Percentiles rank a stretch among this genome's conserved stretches.
Conservation (phyloP, 2,329 filamentous ascomycete genomes). For the Fusarium oligoseptatum region DNA sequence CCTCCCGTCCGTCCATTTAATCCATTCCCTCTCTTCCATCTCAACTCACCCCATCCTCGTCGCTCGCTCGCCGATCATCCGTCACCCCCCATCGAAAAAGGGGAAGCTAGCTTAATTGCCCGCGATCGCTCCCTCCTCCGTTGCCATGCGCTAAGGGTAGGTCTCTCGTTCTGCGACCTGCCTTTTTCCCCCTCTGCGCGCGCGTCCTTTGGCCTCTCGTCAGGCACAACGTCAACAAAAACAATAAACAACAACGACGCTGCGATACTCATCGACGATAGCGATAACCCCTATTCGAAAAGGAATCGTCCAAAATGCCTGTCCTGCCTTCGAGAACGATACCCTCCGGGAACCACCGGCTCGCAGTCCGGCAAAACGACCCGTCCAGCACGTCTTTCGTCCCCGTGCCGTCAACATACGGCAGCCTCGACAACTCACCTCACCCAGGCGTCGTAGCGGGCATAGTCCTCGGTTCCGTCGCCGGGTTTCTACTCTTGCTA, state of each 20-base stretch:
- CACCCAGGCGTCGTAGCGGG: constrained; percentile 59
- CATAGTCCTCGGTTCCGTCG: constrained; percentile 61
- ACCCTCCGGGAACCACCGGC: constrained; percentile 25
- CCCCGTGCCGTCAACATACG: constrained; percentile 54
- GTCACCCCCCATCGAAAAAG: not conserved
- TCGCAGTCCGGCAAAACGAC: constrained; percentile 40
- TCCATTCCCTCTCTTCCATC: not conserved
- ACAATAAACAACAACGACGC: not conserved
- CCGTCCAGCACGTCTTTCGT: constrained; percentile 41
- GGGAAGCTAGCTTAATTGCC: not conserved
- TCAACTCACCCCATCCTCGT: not conserved
- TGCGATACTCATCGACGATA: not conserved
- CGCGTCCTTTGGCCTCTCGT: not conserved
- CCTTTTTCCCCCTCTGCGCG: not conserved
- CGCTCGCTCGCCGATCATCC: not conserved
- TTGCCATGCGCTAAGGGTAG: constrained; percentile 2
- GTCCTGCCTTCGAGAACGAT: constrained; percentile 33
- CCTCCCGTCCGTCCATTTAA: not conserved
- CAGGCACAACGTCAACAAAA: not conserved
- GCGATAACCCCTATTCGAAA: not conserved
- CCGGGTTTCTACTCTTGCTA: constrained; percentile 66
- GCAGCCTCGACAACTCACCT: constrained; percentile 54
- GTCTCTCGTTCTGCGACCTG: not conserved
- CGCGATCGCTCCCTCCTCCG: not conserved
- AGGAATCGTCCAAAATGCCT: constrained; percentile 21